Evolutionary conservation across 352 stramenopile genomes (phyloP), one percentile per base, ranked within the genome.

Genomic region (Globisporangium nodosum): DNA sequence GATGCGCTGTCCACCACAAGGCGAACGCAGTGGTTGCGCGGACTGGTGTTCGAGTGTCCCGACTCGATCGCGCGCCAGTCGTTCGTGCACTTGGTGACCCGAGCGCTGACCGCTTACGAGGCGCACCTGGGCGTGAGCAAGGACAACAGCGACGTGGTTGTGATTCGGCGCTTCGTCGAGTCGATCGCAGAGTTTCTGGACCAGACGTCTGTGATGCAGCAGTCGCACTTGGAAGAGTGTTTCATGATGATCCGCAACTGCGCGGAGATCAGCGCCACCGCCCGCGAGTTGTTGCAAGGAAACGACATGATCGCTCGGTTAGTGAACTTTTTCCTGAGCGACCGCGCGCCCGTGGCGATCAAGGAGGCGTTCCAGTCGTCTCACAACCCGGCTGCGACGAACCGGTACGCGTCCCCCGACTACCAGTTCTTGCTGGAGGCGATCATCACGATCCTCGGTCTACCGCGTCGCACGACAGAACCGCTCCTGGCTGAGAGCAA

Each of bases 371-470:
- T 94, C 64, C 71, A 73, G 15, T 80, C 70, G 15, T 86, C 75
- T 13, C 73, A 78, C 48, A 59, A 81, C 21, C 70, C 74, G 51
- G 65, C 70, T 1, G 57, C 56, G 4, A 66, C 70, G 11, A 68
- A 64, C 37, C 72, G 79, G 12, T 90, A 89, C 47, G 71, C 84
- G 16, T 92, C 84, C 15, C 78, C 84, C 1, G 89, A 97, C 54
- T 96, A 92, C 54, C 85, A 96, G 62, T 90, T 93, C 61, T 60
- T 97, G 35, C 65, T 97, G 4, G 89, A 97, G 68, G 85, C 86
- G 40, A 85, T 97, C 63, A 88, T 89, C 18, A 76, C 83, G 24
- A 87, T 96, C 45, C 60, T 97, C 11, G 88, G 88, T 8, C 63
- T 95, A 49, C 81, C 76, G 37, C 71, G 78, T 15, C 77, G 80